Percentiles rank a stretch among this genome's conserved stretches.
Conservation (phyloP, 306 rosid genomes). For the Cucurbita pepo region DNA sequence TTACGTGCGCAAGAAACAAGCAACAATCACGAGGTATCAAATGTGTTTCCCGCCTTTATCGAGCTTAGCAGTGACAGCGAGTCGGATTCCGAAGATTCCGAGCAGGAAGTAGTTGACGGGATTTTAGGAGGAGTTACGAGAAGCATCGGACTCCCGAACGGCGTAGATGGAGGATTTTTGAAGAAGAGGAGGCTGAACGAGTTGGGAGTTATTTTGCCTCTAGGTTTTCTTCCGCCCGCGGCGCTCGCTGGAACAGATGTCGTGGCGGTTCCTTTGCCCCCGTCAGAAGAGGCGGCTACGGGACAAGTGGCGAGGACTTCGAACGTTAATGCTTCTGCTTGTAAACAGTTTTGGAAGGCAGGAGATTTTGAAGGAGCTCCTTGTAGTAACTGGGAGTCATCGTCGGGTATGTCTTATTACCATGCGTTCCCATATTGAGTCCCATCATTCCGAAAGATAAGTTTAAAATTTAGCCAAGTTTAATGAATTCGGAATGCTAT, state of each 20-base stretch:
- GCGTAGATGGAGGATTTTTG: slow-evolving; percentile 5
- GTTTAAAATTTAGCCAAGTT: neutral
- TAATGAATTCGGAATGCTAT: neutral
- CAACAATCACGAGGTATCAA: neutral
- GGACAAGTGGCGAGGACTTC: neutral
- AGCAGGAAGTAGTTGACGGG: neutral
- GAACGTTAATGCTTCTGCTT: neutral
- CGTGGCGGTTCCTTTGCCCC: slow-evolving; percentile 3
- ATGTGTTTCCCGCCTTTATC: slow-evolving; percentile 19
- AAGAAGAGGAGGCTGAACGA: slow-evolving; percentile 27
- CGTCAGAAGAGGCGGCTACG: neutral
- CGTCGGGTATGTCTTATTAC: slow-evolving; percentile 27
- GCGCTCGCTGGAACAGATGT: neutral
- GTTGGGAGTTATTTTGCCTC: slow-evolving; percentile 31
- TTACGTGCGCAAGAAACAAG: neutral
- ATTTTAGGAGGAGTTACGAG: neutral
- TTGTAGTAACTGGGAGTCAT: slow-evolving; percentile 18
- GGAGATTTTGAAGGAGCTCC: slow-evolving; percentile 69
- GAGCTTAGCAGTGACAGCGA: slow-evolving; percentile 37
- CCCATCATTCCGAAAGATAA: neutral
- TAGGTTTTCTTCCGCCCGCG: slow-evolving; percentile 28
- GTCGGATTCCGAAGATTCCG: slow-evolving; percentile 16
- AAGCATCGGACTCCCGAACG: neutral
- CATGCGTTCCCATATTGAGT: neutral
- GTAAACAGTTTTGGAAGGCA: slow-evolving; percentile 92